Percentiles rank a stretch among this genome's conserved stretches.
Conservation (phyloP, 345 rosid genomes). For the Arabis alpina region DNA sequence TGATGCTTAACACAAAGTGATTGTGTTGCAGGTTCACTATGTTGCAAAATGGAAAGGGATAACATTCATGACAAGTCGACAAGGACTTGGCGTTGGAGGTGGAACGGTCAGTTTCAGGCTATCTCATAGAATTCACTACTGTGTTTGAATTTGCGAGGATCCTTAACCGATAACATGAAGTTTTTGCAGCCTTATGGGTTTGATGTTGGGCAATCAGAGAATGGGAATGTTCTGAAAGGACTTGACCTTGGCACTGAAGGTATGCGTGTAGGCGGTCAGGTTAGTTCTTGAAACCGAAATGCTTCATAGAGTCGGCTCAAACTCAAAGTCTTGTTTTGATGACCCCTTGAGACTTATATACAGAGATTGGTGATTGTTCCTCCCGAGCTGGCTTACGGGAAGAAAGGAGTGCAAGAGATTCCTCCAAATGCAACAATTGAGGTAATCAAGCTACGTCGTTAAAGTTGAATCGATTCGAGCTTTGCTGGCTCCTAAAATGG, state of each 20-base stretch:
- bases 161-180: background rate
- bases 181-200: conserved; percentile 88
- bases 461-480: background rate
- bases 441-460: conserved; percentile 45
- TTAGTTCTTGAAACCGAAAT: conserved; percentile 40
- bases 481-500: conserved; percentile 10
- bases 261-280: conserved; percentile 97
- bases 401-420: conserved; percentile 94
- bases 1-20: conserved; percentile 20
- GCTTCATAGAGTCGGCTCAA: background rate
- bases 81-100: conserved; percentile 95
- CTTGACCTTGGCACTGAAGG: conserved; percentile 94
- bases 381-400: conserved; percentile 92
- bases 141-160: conserved; percentile 1
- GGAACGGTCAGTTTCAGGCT: conserved; percentile 68
- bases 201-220: conserved; percentile 93
- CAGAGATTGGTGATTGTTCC: conserved; percentile 88
- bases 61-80: conserved; percentile 97
- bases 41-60: conserved; percentile 97
- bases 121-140: conserved; percentile 1
- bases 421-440: conserved; percentile 98
- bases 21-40: conserved; percentile 73
- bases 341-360: background rate
- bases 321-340: conserved; percentile 3
- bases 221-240: conserved; percentile 85